Base-by-base conservation (phyloP, 768 basidiomycete genomes). In the Lentinus tigrinus region DNA sequence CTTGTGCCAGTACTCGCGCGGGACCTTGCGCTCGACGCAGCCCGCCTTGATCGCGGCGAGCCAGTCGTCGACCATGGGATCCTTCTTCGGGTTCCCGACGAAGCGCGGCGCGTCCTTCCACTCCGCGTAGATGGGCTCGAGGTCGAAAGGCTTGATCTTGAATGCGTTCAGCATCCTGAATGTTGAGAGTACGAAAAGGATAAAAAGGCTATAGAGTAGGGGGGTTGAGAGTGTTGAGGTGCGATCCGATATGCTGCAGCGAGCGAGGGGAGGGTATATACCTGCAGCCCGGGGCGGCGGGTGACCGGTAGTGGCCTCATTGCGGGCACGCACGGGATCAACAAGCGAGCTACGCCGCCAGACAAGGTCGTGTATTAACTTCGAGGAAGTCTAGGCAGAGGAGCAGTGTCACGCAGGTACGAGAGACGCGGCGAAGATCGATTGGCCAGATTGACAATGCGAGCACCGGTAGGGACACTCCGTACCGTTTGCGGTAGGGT, bases 1-100 rank as follows among this genome's bases (percentile, higher is more conserved):
- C 64, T 88, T 88, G 76, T 90, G 84, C 90, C 90, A 91, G 72
- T 81, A 91, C 63, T 91, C 88, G 69, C 88, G 82, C 38, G 90
- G 90, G 24, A 92, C 80, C 50, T 86, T 83, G 61, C 85, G 81
- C 63, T 87, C 78, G 52, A 80, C 66, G 62, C 89, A 91, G n/a
- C 88, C 90, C 36, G 79, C 75, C 73, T 82, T 89, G 70, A 91
- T 86, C 63, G 81, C 74, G 51, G 84, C 77, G 52, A 92, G 75
- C 89, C 90, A 92, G 54, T 86, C 82, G 65, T 88, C 85, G 46
- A 92, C 84, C 0, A 85, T 76, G 31, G 73, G 73, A 69, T 91
- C 89, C 64, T 85, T 87, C 81, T 82, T 87, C 14, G 82, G 73
- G 62, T 85, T 84, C 19, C 90, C 89, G 57, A 76, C 72, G 67